phyloP scores from a whole-genome alignment of 116 monocot genomes.

The Phalaenopsis hybrid region DNA sequence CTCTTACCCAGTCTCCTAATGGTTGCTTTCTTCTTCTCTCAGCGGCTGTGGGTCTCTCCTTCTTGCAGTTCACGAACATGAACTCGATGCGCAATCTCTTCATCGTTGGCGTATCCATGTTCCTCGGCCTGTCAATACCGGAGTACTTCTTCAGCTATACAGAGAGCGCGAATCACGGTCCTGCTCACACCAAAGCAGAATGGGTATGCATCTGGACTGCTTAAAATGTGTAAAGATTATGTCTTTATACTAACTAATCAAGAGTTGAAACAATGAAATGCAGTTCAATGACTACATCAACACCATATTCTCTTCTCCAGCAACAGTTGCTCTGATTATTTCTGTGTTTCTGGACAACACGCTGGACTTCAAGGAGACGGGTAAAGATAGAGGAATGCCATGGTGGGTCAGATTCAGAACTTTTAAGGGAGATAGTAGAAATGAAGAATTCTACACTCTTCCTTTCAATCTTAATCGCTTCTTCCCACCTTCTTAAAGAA shows the following conservation, averaged over 20 bases:
- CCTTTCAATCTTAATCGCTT: constrained; percentile 87
- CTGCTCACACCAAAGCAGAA: constrained; percentile 72
- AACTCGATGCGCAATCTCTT: constrained; percentile 96
- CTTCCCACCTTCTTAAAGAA: constrained; percentile 54
- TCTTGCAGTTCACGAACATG: constrained; percentile 99
- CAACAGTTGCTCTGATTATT: constrained; percentile 67
- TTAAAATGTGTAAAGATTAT: too few relatives aligned
- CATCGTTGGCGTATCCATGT: constrained; percentile 71
- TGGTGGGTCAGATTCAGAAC: constrained; percentile 82
- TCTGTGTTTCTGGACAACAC: constrained; percentile 84
- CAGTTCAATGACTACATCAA: constrained; percentile 91
- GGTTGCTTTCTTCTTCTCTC: constrained; percentile 6
- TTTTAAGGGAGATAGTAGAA: constrained; percentile 68
- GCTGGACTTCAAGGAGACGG: constrained; percentile 56
- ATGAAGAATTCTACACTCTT: constrained; percentile 84
- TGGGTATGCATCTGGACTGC: constrained; percentile 38
- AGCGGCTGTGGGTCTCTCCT: constrained; percentile 93
- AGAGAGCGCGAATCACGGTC: constrained; percentile 46
- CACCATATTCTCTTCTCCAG: constrained; percentile 77
- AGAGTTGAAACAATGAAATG: not conserved
- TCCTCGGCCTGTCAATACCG: constrained; percentile 88
- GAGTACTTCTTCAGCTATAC: constrained; percentile 78
- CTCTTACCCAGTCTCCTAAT: not conserved
- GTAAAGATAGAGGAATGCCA: constrained; percentile 74
- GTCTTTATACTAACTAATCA: too few relatives aligned